phyloP scores from a whole-genome alignment of 2,329 filamentous ascomycete species.

The Diplocarpon mali region DNA sequence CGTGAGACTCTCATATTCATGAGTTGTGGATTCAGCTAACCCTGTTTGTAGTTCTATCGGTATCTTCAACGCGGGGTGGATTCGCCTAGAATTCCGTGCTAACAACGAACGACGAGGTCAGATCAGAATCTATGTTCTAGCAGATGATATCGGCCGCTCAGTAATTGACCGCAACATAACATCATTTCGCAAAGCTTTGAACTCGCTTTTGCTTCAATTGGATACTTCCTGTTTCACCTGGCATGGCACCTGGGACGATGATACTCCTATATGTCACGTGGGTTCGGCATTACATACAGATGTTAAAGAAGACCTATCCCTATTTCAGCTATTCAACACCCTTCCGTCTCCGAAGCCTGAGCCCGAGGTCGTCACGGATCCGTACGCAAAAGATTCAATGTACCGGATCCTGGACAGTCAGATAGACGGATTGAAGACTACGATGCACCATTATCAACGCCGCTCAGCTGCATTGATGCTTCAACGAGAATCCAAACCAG shows the following conservation, averaged over 20 bases:
- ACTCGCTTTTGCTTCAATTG: constrained; percentile 38
- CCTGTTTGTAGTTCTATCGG: neutral
- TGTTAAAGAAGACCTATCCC: constrained; percentile 34
- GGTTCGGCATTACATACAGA: constrained; percentile 27
- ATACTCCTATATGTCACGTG: constrained; percentile 27
- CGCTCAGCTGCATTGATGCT: constrained; percentile 76
- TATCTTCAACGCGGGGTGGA: constrained; percentile 21
- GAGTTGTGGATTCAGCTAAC: no score
- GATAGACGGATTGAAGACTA: constrained; percentile 48
- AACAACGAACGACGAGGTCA: constrained; percentile 18
- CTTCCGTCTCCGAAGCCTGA: constrained; percentile 56
- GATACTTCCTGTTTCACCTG: constrained; percentile 47
- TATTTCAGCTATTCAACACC: constrained; percentile 64
- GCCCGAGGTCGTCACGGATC: constrained; percentile 37
- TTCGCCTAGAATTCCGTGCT: constrained; percentile 23
- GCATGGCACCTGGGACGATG: constrained; percentile 33
- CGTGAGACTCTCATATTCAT: neutral
- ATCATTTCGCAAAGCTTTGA: constrained; percentile 35
- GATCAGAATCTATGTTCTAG: constrained; percentile 50
- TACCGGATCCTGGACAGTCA: constrained; percentile 41
- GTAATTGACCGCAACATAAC: constrained; percentile 38
- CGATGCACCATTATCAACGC: constrained; percentile 68
- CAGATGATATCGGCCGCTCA: constrained; percentile 50
- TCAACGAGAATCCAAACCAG: constrained; percentile 60
- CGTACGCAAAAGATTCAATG: constrained; percentile 42